Evolutionary conservation across 768 basidiomycete genomes (phyloP), one percentile per base, ranked within the genome.

Genomic region (Nidularia pulvinata): DNA sequence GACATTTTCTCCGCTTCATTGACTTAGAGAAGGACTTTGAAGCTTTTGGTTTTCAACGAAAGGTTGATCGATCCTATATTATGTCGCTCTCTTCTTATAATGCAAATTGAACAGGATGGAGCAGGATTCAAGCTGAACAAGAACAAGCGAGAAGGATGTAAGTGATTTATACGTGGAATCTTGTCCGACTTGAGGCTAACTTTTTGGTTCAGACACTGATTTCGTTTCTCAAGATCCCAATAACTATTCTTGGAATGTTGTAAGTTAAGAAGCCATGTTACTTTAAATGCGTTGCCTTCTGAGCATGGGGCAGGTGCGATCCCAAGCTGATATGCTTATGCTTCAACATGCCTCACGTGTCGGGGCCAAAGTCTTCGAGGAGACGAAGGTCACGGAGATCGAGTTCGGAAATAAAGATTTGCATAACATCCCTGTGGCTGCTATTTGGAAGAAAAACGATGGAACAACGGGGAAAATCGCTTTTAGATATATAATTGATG

Each of bases 401-500:
- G 63, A 70, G 19, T 84, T 83, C 54, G 68, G 49, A 32, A 52
- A 56, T 16, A 49, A 52, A 19, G 54, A 58, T 5, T 32, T 53
- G 5, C 35, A 55, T 16, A 14, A 16, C 4, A 56, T 59, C 9
- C 75, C 79, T 0, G 57, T 67, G 6, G 66, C 69, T 14, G 76
- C 76, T 25, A 54, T 53, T 2, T 79, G 72, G 62, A 61, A 50
- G 30, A 56, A 53, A 32, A 60, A 61, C 32, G 33, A 34, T 4
- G 61, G 61, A 13, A 42, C 50, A 6, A 69, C 67, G 7, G 75
- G 78, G 5, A 69, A 61, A 25, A 79, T 81, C 48, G 63, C 70
- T 1, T 86, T 86, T 49, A 79, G 84, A 50, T 84, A 76, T 51
- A 63, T 86, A 13, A 70, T 86, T 5, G 84, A 86, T 59, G 85